Conservation (phyloP, 768 basidiomycete species). For the Pleurotus citrinopileatus region DNA sequence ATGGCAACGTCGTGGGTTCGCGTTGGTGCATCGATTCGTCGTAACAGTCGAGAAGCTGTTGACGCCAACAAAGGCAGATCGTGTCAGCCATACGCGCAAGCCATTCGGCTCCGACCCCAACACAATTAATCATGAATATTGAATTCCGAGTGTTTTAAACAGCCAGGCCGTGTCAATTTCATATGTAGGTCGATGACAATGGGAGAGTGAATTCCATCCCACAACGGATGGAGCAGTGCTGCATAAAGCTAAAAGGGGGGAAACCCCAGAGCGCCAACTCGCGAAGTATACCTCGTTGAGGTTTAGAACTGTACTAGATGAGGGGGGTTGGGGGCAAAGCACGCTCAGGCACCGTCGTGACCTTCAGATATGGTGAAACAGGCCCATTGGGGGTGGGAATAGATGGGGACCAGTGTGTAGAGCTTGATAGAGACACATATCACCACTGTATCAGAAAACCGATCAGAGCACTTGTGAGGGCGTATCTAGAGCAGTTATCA, state of each 20-base stretch:
- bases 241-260: background rate
- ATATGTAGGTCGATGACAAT: too few relatives aligned
- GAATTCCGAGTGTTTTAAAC: background rate
- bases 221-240: constrained; percentile 2
- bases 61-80: constrained; percentile 11
- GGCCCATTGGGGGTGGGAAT: background rate
- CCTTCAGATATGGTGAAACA: background rate
- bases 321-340: background rate
- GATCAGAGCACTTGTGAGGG: background rate
- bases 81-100: background rate
- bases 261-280: background rate
- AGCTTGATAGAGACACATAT: too few relatives aligned
- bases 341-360: background rate
- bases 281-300: background rate
- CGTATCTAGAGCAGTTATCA: background rate
- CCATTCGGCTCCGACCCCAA: constrained; percentile 1
- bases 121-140: constrained; percentile 1
- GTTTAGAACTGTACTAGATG: background rate
- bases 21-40: constrained; percentile 4
- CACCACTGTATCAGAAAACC: background rate
- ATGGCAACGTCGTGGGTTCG: constrained; percentile 4
- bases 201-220: background rate
- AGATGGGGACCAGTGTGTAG: constrained; percentile 3
- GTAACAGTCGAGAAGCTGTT: constrained; percentile 6
- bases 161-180: background rate